phyloP scores from a whole-genome alignment of 805 yeast species.

The Candida easanensis region DNA sequence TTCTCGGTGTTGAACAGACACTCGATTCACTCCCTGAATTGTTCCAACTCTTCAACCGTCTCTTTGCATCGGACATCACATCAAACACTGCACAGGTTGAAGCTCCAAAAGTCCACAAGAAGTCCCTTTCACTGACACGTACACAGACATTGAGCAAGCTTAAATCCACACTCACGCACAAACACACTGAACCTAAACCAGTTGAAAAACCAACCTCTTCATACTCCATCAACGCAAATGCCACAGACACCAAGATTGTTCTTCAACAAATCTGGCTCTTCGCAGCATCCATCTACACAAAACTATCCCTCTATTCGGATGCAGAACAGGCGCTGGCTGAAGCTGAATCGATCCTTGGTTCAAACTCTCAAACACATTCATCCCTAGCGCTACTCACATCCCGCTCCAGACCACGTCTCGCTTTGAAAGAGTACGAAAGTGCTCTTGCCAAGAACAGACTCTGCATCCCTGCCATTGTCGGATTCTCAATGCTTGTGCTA shows the following conservation, averaged over 20 bases:
- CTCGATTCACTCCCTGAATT: constrained; percentile 65
- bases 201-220: constrained; percentile 29
- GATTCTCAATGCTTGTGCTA: constrained; percentile 22
- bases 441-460: constrained; percentile 26
- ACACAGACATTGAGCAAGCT: constrained; percentile 20
- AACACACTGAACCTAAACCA: constrained; percentile 3
- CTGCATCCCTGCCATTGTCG: constrained; percentile 18
- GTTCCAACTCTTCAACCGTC: constrained; percentile 52
- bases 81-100: constrained; percentile 6
- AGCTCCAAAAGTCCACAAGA: constrained; percentile 8
- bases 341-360: constrained; percentile 50
- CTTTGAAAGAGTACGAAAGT: constrained; percentile 64
- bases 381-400: constrained; percentile 41
- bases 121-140: constrained; percentile 16
- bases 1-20: constrained; percentile 55
- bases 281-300: constrained; percentile 62
- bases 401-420: constrained; percentile 31
- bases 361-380: constrained; percentile 47
- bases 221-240: constrained; percentile 9
- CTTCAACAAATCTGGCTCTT: constrained; percentile 73
- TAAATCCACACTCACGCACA: constrained; percentile 16
- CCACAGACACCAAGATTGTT: constrained; percentile 24
- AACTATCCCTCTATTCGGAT: constrained; percentile 51
- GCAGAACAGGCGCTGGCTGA: constrained; percentile 72
- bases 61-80: constrained; percentile 37